Evolutionary conservation across 768 basidiomycete genomes (phyloP), one percentile per base, ranked within the genome.

Genomic region (Boletus edulis): DNA sequence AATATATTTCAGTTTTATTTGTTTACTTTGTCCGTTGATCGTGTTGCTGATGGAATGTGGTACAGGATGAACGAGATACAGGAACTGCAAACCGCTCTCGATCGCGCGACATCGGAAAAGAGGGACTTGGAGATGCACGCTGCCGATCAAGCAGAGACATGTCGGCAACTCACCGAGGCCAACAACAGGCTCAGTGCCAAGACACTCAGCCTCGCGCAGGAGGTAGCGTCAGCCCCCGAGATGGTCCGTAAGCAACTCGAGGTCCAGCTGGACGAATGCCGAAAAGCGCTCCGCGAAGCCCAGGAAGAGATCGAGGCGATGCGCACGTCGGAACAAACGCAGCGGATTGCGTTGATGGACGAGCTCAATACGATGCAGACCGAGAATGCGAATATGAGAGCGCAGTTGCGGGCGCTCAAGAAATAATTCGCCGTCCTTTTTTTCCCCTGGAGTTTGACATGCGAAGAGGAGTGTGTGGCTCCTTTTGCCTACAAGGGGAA

Each of bases 341-440:
- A 95, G 73, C 78, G 87, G 59, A 84, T 92, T 52, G 86, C 87
- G 32, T 67, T 99, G 51, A 77, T 99, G 41, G 94, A 97, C 65
- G 93, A 96, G 74, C 78, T 96, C 62, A 94, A 91, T 67, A 77
- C 80, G 49, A 79, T 87, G 73, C 90, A 93, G 73, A 86, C 81
- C 52, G 90, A 93, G 73, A 93, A 94, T 63, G 77, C 74, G 39
- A 82, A 69, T 38, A 66, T 94, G 56, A 79, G 87, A 42, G 81
- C 84, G 32, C 91, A 93, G 69, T 62, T 94, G 61, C 79, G 90
- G 49, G 78, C 78, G 22, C 68, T 77, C 58, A 86, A 82, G 51
- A 66, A 56, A 43, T 70, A 24, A 59, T 38, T n/a, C 18, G 6
- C n/a, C 44, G 13, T 43, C 12, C 6, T 11, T 22, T 15, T 39